Conservation (phyloP, 345 rosid species). For the Salix brachista region DNA sequence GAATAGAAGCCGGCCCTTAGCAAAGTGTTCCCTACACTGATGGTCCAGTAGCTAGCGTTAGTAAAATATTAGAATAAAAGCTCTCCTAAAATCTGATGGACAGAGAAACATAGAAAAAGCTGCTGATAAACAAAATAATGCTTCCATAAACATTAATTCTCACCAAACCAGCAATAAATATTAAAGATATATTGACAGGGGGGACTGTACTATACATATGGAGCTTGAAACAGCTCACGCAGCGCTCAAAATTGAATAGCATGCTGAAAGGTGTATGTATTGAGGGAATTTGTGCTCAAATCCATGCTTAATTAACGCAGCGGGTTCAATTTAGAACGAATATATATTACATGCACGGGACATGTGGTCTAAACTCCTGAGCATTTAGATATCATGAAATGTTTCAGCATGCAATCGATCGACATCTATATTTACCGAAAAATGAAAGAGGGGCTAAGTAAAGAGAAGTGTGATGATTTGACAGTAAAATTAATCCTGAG, state of each 20-base stretch:
- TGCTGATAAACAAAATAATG: not conserved
- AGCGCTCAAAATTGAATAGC: not conserved
- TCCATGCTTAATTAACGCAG: not conserved
- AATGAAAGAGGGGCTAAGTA: not conserved
- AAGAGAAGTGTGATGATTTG: not conserved
- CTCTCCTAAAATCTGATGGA: not conserved
- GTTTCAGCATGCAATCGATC: not conserved
- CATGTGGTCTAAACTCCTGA: not conserved
- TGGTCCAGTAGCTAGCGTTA: too few relatives aligned
- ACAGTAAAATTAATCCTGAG: not conserved
- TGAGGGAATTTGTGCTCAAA: not conserved
- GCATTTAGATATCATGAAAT: too few relatives aligned
- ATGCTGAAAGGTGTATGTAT: not conserved
- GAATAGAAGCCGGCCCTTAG: not conserved
- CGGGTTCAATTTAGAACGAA: not conserved
- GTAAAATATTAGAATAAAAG: not conserved
- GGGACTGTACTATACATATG: not conserved
- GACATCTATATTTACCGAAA: not conserved
- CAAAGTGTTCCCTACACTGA: not conserved
- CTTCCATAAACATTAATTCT: slow-evolving; percentile 15
- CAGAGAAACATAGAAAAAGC: not conserved
- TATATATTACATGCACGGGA: not conserved
- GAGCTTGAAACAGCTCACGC: slow-evolving; percentile 12
- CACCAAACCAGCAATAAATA: slow-evolving; percentile 27
- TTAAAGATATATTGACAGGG: not conserved